phyloP scores from a whole-genome alignment of 495 filamentous ascomycete genomes.

The Podospora conica region DNA sequence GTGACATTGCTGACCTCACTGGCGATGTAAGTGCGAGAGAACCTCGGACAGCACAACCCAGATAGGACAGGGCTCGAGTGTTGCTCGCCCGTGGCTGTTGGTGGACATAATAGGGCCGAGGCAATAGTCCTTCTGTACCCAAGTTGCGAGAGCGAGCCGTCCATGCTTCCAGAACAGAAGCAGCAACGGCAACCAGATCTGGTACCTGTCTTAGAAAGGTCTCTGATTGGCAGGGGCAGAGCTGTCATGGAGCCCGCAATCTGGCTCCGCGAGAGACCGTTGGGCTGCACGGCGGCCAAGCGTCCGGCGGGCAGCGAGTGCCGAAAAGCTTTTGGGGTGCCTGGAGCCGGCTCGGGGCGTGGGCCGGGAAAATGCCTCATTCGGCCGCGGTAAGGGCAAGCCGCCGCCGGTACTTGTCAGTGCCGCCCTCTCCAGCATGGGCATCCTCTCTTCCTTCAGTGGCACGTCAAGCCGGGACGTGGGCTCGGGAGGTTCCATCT shows the following conservation, averaged over 20 bases:
- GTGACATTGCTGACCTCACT: not conserved
- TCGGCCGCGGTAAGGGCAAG: constrained; percentile 1
- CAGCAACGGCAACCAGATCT: constrained; percentile 6
- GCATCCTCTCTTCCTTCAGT: not conserved
- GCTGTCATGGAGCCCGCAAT: not conserved
- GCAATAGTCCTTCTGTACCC: not conserved
- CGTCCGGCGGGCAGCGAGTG: not conserved
- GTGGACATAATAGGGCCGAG: not conserved
- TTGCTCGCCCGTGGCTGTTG: not conserved
- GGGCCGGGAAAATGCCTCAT: constrained; percentile 7
- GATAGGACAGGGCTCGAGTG: no score
- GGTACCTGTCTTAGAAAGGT: not conserved
- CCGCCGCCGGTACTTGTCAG: not conserved
- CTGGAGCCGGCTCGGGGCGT: not conserved
- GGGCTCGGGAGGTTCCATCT: not conserved
- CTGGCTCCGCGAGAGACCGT: not conserved
- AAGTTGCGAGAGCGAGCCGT: not conserved
- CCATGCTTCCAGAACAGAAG: not conserved
- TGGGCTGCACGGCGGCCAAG: not conserved
- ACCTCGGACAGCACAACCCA: not conserved
- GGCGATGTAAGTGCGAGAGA: not conserved
- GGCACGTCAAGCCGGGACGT: not conserved
- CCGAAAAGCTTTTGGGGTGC: not conserved
- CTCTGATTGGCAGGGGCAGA: not conserved
- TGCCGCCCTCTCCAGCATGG: not conserved